phyloP scores from a whole-genome alignment of 192 early-diverging fungal genomes.

The Coemansia sp. region DNA sequence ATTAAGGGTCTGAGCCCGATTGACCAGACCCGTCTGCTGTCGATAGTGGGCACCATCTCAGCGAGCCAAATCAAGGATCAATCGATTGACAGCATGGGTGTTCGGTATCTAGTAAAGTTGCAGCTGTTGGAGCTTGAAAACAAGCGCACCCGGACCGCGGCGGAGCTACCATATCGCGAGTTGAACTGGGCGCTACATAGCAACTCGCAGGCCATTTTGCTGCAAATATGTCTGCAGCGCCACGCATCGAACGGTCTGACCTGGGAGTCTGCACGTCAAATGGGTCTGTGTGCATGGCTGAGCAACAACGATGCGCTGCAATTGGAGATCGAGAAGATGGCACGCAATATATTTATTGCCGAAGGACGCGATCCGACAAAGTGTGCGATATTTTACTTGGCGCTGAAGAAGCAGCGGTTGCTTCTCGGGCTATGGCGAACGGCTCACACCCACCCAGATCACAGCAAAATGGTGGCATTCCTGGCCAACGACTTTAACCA shows the following conservation, averaged over 20 bases:
- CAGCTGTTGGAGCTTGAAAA: constrained; percentile 59
- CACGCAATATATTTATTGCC: constrained; percentile 78
- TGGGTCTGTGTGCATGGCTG: constrained; percentile 89
- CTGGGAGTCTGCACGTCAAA: constrained; percentile 77
- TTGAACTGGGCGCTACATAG: constrained; percentile 82
- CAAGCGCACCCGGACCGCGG: constrained; percentile 52
- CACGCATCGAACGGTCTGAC: constrained; percentile 62
- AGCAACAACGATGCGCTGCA: constrained; percentile 67
- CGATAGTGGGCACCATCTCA: constrained; percentile 69
- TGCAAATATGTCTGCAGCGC: constrained; percentile 33
- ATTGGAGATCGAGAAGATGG: constrained; percentile 79
- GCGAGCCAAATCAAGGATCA: constrained; percentile 62
- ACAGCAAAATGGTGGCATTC: constrained; percentile 85
- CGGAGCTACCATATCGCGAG: constrained; percentile 65
- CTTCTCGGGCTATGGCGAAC: constrained; percentile 88
- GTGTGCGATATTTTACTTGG: constrained; percentile 87
- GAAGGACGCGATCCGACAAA: constrained; percentile 80
- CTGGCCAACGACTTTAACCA: constrained; percentile 89
- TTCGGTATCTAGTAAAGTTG: constrained; percentile 79
- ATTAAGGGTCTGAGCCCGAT: constrained; percentile 59
- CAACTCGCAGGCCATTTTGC: constrained; percentile 73
- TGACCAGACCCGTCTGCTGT: constrained; percentile 72
- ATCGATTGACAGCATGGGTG: constrained; percentile 84
- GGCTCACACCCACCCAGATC: constrained; percentile 78
- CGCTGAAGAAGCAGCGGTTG: constrained; percentile 86